Conservation (phyloP, 2,329 filamentous ascomycete genomes). For the Aspergillus fructus region DNA sequence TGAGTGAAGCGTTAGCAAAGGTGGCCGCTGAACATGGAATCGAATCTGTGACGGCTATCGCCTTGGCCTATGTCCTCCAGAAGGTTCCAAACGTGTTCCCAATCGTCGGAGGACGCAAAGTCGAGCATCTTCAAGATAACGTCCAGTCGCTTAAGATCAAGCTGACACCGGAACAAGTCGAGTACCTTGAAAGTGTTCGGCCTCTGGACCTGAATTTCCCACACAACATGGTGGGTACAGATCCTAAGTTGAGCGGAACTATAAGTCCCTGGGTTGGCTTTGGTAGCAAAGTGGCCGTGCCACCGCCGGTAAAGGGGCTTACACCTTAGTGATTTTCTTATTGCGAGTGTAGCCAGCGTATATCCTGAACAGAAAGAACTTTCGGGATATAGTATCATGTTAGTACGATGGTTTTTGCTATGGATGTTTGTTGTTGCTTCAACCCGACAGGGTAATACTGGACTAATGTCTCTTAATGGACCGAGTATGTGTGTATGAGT, state of each 20-base stretch:
- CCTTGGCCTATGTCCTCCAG: slow-evolving; percentile 71
- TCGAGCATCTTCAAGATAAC: slow-evolving; percentile 68
- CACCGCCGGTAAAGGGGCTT: neutral
- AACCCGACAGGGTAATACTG: neutral
- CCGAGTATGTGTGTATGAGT: neutral
- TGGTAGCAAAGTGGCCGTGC: neutral
- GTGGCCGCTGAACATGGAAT: slow-evolving; percentile 58
- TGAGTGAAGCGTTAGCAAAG: slow-evolving; percentile 59
- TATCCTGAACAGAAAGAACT: neutral
- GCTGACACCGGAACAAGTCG: slow-evolving; percentile 61
- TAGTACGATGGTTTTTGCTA: too few species aligned
- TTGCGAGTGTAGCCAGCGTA: neutral
- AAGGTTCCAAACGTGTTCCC: slow-evolving; percentile 73
- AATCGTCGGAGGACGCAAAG: slow-evolving; percentile 67
- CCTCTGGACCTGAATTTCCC: slow-evolving; percentile 68
- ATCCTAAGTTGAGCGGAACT: slow-evolving; percentile 14
- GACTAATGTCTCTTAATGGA: neutral
- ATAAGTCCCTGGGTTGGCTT: neutral
- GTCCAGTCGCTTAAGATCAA: slow-evolving; percentile 65
- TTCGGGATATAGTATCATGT: too few species aligned
- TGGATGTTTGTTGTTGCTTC: neutral
- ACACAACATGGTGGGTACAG: slow-evolving; percentile 51
- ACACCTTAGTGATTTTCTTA: neutral
- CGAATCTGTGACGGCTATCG: slow-evolving; percentile 59
- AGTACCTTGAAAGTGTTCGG: slow-evolving; percentile 61